Percentiles rank a stretch among this genome's conserved stretches.
These are phyloP conservation scores for Lonicera japonica DNA, from an alignment of 129 eudicot species.

Conservation along the genomic window DNA sequence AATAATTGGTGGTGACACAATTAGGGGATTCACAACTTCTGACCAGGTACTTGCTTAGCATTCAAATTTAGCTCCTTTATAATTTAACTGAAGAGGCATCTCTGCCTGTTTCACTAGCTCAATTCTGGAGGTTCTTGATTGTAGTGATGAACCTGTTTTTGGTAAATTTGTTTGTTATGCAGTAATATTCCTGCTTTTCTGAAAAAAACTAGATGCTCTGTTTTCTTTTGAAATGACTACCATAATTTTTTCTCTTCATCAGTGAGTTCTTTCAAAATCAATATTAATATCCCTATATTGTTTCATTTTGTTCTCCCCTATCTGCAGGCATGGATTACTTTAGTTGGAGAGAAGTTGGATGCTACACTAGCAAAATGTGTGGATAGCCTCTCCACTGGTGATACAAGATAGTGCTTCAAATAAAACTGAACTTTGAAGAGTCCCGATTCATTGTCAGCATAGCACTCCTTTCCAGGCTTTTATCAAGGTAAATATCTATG, in stretches of 20 bases:
- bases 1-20: conserved; percentile 85
- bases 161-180: neutral
- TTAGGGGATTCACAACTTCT: conserved; percentile 93
- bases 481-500: conserved; percentile 17
- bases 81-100: neutral
- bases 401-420: conserved; percentile 24
- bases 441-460: neutral
- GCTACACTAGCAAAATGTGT: conserved; percentile 63
- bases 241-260: neutral
- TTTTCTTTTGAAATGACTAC: neutral
- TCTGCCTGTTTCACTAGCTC: neutral
- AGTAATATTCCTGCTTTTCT: neutral
- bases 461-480: conserved; percentile 2
- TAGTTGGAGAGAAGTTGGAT: conserved; percentile 84
- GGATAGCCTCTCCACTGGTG: conserved; percentile 21
- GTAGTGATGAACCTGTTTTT: neutral
- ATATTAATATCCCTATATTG: neutral
- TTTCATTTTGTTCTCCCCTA: neutral
- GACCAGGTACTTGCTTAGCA: conserved; percentile 61
- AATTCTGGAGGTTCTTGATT: neutral
- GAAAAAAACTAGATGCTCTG: neutral
- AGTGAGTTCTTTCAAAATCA: neutral
- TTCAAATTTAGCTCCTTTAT: conserved; percentile 10
- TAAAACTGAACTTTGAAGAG: neutral
- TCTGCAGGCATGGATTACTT: conserved; percentile 90